These are phyloP conservation scores for Cupressus sempervirens DNA, from an alignment of 75 land plant species.

Conservation along the genomic window DNA sequence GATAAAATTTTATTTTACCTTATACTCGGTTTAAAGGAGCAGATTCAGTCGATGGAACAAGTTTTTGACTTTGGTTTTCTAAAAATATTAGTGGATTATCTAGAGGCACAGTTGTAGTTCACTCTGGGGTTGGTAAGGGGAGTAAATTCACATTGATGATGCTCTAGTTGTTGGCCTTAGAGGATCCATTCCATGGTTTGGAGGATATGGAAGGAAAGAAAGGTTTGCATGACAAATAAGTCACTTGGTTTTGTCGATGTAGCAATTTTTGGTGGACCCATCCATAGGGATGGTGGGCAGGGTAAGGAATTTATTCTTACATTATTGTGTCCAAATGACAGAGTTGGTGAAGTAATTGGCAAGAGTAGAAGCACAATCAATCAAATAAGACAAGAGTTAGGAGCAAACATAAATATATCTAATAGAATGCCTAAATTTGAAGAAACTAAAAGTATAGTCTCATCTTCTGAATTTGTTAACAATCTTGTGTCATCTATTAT, in stretches of 20 bases:
- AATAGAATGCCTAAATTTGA: constrained; percentile 71
- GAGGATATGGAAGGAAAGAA: constrained; percentile 53
- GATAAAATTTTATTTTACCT: too few relatives aligned
- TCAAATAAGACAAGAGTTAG: constrained; percentile 79
- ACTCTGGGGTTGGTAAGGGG: too few relatives aligned
- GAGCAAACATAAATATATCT: constrained; percentile 76
- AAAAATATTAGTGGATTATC: too few relatives aligned
- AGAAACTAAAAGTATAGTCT: constrained; percentile 72
- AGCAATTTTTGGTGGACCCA: constrained; percentile 32
- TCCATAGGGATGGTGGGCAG: constrained; percentile 37
- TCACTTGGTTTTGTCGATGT: constrained; percentile 12
- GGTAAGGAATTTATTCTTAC: constrained; percentile 64
- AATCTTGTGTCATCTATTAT: constrained; percentile 74
- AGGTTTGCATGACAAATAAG: constrained; percentile 36
- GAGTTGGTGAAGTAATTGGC: constrained; percentile 92
- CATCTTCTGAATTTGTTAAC: constrained; percentile 70
- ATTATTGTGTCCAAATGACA: constrained; percentile 70
- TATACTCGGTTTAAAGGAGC: too few relatives aligned
- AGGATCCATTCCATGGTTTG: constrained; percentile 42
- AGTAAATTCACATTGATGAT: constrained; percentile 26
- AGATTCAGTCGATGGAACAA: too few relatives aligned
- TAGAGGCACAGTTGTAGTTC: too few relatives aligned
- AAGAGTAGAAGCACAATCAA: constrained; percentile 89
- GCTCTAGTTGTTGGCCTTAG: constrained; percentile 60
- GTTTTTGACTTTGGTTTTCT: too few relatives aligned